Evolutionary conservation across 2,329 filamentous ascomycete species (phyloP), one percentile per base, ranked within the genome.

Genomic region (Neofusicoccum kwambonambiense): DNA sequence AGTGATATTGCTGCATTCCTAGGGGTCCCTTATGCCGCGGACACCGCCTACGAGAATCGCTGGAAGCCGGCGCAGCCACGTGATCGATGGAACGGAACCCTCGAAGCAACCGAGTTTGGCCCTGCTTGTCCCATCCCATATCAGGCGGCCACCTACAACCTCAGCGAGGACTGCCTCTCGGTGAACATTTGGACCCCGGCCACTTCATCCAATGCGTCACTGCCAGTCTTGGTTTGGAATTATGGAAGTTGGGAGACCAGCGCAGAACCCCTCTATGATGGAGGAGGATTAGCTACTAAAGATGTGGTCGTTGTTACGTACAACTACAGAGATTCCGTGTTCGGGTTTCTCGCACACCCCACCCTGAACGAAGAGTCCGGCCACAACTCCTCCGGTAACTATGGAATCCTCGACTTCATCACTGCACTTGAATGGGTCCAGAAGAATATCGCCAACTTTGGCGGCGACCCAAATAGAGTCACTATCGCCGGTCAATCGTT

Each of bases 341-440:
- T 71, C 51, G 70, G 68, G 0, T 71, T 57, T 54, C 22, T 73
- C 1, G 58, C 68, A 0, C 66, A 69, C 13, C 70, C 70, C 0
- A 68, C 70, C 19, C 50, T 71, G 19, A 52, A 42, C 39, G 42
- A 50, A 2, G 72, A 72, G 44, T 68, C 69, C n/a, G 69, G 68
- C 6, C 67, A 69, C 60, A 71, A 74, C 56, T 68, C 65, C 44
- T 73, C 73, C n/a, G 72, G 72, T 13, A 75, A 74, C 58, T 71
- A 69, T 19, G 71, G 72, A 13, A 66, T 74, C 4, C 58, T 71
- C 7, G 73, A 75, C 52, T 71, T 72, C 62, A 66, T 68, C 19
- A 50, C 17, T 22, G 76, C 74, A 1, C 71, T 79, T 15, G 71
- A 79, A 62, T 79, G 77, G 77, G 73, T 78, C 5, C 70, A 73